Evolutionary conservation across 148 eudicot species (phyloP).

Genomic region (Silene conica): DNA sequence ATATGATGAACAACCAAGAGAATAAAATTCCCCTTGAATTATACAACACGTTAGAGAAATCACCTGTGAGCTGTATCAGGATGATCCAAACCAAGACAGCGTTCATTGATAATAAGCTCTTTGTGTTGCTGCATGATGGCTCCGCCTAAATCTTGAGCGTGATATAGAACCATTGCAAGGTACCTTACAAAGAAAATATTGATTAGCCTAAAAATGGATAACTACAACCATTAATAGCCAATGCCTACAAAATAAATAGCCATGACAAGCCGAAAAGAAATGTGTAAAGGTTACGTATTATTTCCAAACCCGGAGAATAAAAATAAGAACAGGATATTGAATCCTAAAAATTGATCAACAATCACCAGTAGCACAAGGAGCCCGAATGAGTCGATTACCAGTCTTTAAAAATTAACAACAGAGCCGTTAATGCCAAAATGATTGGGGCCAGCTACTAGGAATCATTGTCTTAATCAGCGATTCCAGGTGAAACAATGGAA

Average conservation of each 20-base stretch:
- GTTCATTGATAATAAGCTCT: conserved; percentile 93
- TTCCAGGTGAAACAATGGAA: too few relatives aligned
- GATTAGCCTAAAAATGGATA: not conserved
- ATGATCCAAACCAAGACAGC: conserved; percentile 96
- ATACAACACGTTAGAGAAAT: conserved; percentile 2
- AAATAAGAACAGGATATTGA: not conserved
- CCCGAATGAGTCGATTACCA: not conserved
- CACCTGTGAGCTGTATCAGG: conserved; percentile 99
- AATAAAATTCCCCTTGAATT: not conserved
- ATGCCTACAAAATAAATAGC: not conserved
- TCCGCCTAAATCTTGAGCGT: conserved; percentile 96
- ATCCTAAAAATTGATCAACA: not conserved
- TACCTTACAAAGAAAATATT: conserved; percentile 39
- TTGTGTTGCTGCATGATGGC: conserved; percentile 99
- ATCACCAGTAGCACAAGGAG: not conserved
- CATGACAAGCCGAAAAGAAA: not conserved
- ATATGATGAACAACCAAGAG: not conserved
- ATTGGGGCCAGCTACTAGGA: too few relatives aligned
- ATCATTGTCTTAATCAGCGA: too few relatives aligned
- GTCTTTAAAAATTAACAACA: too few relatives aligned
- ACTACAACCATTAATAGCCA: not conserved
- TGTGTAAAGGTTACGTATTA: not conserved
- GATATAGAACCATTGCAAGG: conserved; percentile 97
- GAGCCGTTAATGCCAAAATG: too few relatives aligned
- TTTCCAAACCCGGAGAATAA: not conserved